Evolutionary conservation across 495 filamentous ascomycete species (phyloP).

Genomic region (Pseudomonodictys pantanalensis): DNA sequence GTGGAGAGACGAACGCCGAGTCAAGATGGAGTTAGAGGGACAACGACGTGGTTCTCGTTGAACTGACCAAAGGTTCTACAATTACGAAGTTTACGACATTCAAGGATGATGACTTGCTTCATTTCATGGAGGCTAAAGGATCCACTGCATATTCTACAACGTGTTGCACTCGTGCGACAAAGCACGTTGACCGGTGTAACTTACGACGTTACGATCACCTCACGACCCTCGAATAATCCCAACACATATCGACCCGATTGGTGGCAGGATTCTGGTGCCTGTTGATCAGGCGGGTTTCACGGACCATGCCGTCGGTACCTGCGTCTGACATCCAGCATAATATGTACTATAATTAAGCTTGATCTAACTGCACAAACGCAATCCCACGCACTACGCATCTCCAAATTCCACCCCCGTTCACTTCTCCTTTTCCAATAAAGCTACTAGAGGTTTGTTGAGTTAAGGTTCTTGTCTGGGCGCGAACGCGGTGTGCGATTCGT

Average conservation of each 20-base stretch:
- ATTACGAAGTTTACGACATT: too few species aligned
- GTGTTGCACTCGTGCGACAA: too few species aligned
- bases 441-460: neutral
- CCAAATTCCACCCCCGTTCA: neutral
- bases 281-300: neutral
- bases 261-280: neutral
- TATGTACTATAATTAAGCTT: neutral
- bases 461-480: neutral
- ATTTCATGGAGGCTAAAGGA: too few species aligned
- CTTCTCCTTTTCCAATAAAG: neutral
- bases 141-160: too few species aligned
- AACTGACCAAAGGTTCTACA: too few species aligned
- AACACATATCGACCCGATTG: neutral
- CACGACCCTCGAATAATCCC: neutral
- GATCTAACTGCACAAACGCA: neutral
- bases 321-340: too few species aligned
- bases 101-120: too few species aligned
- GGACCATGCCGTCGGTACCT: neutral
- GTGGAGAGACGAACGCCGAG: conserved; percentile 54
- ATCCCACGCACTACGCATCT: neutral
- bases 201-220: neutral
- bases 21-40: too few species aligned
- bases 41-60: conserved; percentile 31
- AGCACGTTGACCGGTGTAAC: too few species aligned
- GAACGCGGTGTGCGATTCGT: too few species aligned